Evolutionary conservation across 208 protist species (phyloP).

Genomic region (Polymyxa betae): DNA sequence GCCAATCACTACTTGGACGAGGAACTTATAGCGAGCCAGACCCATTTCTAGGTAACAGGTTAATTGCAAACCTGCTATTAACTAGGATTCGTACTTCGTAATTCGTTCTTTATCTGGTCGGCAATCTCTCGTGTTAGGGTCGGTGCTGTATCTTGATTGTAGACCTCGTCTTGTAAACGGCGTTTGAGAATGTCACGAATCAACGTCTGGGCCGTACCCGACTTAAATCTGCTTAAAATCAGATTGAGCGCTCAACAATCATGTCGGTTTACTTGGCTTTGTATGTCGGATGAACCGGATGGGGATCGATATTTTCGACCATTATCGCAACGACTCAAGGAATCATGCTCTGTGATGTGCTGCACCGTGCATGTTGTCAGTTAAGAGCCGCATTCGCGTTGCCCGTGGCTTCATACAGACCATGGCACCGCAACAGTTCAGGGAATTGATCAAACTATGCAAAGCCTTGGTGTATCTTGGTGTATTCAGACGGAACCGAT

Average conservation of each 20-base stretch:
- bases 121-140: conserved; percentile 36
- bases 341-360: too few species aligned
- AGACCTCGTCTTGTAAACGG: neutral
- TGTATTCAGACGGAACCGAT: too few species aligned
- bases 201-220: neutral
- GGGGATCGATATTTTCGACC: too few species aligned
- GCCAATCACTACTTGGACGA: conserved; percentile 61
- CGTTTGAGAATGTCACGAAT: neutral
- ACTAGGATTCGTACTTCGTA: neutral
- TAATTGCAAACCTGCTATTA: neutral
- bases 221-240: neutral
- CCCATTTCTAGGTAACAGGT: conserved; percentile 16
- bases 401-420: too few species aligned
- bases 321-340: too few species aligned
- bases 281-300: conserved; percentile 1
- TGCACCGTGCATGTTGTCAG: too few species aligned
- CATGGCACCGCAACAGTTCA: too few species aligned
- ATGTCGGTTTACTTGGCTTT: conserved; percentile 3
- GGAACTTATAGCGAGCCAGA: conserved; percentile 58
- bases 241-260: neutral
- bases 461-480: too few species aligned
- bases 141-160: conserved; percentile 41
- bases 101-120: conserved; percentile 43
- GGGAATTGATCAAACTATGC: too few species aligned
- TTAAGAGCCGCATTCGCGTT: too few species aligned